phyloP scores from a whole-genome alignment of 2,329 filamentous ascomycete species.

The Fusarium cyanostomum region DNA sequence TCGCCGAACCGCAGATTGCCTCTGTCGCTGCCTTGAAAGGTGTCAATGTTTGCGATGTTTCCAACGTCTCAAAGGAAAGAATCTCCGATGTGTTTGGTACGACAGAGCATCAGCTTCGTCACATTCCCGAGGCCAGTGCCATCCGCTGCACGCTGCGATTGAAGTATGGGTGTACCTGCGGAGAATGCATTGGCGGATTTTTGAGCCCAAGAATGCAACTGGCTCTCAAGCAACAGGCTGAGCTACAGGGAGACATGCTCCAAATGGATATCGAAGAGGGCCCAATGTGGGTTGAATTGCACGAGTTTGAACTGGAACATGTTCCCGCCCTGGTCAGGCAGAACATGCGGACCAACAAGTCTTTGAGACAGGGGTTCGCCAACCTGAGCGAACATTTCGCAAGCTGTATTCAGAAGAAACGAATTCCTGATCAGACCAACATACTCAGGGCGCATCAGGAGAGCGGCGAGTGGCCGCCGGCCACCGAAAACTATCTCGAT shows the following conservation, averaged over 20 bases:
- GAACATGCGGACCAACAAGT: background rate
- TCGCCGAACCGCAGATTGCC: background rate
- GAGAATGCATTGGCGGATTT: slow-evolving; percentile 5
- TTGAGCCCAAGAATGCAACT: slow-evolving; percentile 7
- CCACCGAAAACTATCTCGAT: background rate
- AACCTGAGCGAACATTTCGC: background rate
- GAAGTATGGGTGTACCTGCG: slow-evolving; percentile 9
- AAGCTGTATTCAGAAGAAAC: background rate
- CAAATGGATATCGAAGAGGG: background rate
- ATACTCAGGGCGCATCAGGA: background rate
- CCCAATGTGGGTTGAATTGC: background rate
- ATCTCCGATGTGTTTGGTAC: background rate
- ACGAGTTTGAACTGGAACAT: background rate
- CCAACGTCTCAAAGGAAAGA: background rate
- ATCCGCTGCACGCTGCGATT: background rate
- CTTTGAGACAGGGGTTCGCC: background rate
- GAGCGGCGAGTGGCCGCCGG: background rate
- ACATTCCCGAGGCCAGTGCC: background rate
- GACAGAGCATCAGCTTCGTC: background rate
- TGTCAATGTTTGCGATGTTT: background rate
- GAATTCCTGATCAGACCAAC: background rate
- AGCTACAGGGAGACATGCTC: background rate
- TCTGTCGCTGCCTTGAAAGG: background rate
- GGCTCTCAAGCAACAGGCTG: background rate
- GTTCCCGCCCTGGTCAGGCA: background rate